Percentiles rank a stretch among this genome's conserved stretches.
These are phyloP conservation scores for Acanthochlamys bracteata DNA, from an alignment of 106 monocot species.

Conservation along the genomic window DNA sequence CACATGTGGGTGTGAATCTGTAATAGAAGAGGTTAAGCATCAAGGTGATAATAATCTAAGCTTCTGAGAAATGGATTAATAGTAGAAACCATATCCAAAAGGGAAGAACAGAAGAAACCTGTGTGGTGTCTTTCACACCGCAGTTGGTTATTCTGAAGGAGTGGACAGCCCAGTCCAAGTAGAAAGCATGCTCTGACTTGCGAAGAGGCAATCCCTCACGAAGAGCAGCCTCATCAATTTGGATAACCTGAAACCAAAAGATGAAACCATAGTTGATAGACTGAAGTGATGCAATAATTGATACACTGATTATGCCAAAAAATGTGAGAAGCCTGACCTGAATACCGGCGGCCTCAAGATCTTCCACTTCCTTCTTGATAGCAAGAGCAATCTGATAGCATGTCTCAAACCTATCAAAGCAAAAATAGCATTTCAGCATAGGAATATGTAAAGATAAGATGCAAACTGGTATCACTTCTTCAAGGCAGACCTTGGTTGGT, in stretches of 20 bases:
- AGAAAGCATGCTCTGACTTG: conserved; percentile 70
- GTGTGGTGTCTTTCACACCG: conserved; percentile 62
- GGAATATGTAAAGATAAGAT: background rate
- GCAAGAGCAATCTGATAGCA: conserved; percentile 78
- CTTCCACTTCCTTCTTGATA: conserved; percentile 68
- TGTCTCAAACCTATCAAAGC: conserved; percentile 29
- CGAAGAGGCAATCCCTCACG: conserved; percentile 68
- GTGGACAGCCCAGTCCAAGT: conserved; percentile 73
- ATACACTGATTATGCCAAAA: background rate
- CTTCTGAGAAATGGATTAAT: background rate
- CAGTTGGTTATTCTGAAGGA: conserved; percentile 79
- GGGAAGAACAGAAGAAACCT: conserved; percentile 18
- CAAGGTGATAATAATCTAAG: background rate
- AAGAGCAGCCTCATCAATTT: conserved; percentile 74
- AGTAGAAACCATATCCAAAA: background rate
- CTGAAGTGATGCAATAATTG: background rate
- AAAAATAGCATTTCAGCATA: background rate
- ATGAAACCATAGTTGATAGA: background rate
- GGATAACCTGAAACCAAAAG: conserved; percentile 40
- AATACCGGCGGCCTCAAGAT: conserved; percentile 65
- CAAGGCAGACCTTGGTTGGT: conserved; percentile 51
- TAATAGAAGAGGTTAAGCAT: background rate
- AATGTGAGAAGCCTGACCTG: conserved; percentile 15
- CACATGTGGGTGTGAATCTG: conserved; percentile 83
- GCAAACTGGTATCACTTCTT: background rate